Evolutionary conservation across 768 basidiomycete genomes (phyloP), one percentile per base, ranked within the genome.

Genomic region (Lactifluus subvellereus): DNA sequence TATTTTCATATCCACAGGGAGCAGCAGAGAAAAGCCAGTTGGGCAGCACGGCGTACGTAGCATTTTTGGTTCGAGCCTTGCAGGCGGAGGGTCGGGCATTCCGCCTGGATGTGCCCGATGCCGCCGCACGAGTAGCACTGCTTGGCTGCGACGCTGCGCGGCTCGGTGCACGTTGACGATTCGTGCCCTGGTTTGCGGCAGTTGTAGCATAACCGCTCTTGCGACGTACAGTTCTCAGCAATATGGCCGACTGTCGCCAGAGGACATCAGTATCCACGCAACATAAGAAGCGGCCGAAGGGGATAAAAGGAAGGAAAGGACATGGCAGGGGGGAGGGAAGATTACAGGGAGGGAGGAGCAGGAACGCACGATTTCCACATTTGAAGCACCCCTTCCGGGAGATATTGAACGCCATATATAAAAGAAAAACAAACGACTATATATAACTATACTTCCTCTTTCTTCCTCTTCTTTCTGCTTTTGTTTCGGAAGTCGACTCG

Each of bases 141-240:
- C 76, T 93, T 94, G 35, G 88, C 84, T 54, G 89, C 82, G 50
- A 87, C 88, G 45, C 85, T 87, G 65, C 91, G 84, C 43, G 93
- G 92, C 67, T 85, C 84, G 45, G 91, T 88, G 73, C 94, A 95
- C 59, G 88, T 85, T 59, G 89, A 87, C 20, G 89, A 92, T 75
- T 95, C 93, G 69, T 95, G 94, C 45, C 94, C 94, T n/a, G 92
- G 89, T 73, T 94, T 89, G 67, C 91, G 86, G 74, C 94, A 96
- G 73, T 95, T 96, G 78, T 94, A 96, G 77, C 94, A 96, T 63
- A 96, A 83, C 69, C 91, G 85, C 73, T 90, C 85, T 70, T 89
- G 89, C 66, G 90, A 91, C 51, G 91, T 82, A 73, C 93, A 96
- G 70, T 88, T 89, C 80, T 93, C 91, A 70, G 93, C 93, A 71